phyloP scores from a whole-genome alignment of 441 rosid genomes.

The Erodium moschatum region DNA sequence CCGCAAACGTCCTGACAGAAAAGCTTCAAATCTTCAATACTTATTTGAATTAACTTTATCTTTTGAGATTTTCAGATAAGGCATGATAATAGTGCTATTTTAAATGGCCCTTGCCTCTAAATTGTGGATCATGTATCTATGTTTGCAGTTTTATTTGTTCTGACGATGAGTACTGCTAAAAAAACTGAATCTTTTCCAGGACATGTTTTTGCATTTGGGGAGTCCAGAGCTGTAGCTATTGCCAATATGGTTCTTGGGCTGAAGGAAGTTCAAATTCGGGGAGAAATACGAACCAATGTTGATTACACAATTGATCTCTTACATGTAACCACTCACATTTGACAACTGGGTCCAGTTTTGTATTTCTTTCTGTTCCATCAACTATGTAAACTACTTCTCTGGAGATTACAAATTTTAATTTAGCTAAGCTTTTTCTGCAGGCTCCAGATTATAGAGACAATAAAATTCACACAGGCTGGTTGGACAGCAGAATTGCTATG shows the following conservation, averaged over 20 bases:
- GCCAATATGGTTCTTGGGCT: constrained; percentile 99
- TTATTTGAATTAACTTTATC: neutral
- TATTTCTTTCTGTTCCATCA: neutral
- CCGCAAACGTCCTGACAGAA: neutral
- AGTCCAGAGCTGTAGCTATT: constrained; percentile 92
- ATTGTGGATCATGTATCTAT: constrained; percentile 1
- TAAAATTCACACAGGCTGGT: constrained; percentile 98
- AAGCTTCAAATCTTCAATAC: neutral
- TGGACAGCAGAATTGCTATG: constrained; percentile 99
- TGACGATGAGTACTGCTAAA: constrained; percentile 17
- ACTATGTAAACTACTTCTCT: constrained; percentile 10
- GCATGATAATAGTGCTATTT: neutral
- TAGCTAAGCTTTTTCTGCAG: constrained; percentile 35
- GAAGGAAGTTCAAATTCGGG: constrained; percentile 98
- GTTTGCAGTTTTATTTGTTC: constrained; percentile 12
- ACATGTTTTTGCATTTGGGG: constrained; percentile 97
- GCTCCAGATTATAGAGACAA: constrained; percentile 93
- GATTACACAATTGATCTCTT: constrained; percentile 95
- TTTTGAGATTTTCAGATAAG: neutral
- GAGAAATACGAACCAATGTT: constrained; percentile 95
- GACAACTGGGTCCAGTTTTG: constrained; percentile 15
- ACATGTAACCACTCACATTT: constrained; percentile 51
- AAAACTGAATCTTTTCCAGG: constrained; percentile 40
- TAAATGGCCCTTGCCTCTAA: neutral
- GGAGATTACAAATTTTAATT: constrained; percentile 18